These are phyloP conservation scores for Kodamaea ohmeri DNA, from an alignment of 1,139 yeast species.

Conservation along the genomic window DNA sequence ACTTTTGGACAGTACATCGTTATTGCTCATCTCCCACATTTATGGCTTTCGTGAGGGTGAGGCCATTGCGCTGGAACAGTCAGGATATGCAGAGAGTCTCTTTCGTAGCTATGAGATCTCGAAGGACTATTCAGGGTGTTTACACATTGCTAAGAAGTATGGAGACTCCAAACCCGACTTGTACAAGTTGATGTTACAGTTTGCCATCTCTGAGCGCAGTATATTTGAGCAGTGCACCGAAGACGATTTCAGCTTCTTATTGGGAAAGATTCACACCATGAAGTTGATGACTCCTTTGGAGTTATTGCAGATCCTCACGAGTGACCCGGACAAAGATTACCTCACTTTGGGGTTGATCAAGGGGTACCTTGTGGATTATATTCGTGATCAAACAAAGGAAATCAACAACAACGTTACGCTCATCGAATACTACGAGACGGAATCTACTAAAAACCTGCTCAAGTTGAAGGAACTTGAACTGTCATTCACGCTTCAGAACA, in stretches of 20 bases:
- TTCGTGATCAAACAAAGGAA: conserved; percentile 62
- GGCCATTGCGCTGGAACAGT: conserved; percentile 30
- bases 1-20: conserved; percentile 54
- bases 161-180: conserved; percentile 65
- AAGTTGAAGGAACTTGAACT: conserved; percentile 52
- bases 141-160: conserved; percentile 53
- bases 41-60: conserved; percentile 56
- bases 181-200: conserved; percentile 63
- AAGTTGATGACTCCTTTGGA: conserved; percentile 73
- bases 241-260: conserved; percentile 47
- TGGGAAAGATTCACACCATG: conserved; percentile 51
- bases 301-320: conserved; percentile 63
- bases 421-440: conserved; percentile 65
- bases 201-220: conserved; percentile 57
- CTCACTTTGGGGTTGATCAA: conserved; percentile 75
- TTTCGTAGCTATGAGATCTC: conserved; percentile 63
- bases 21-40: conserved; percentile 66
- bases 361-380: conserved; percentile 61
- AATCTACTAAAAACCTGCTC: conserved; percentile 54
- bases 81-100: conserved; percentile 59
- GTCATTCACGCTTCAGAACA: conserved; percentile 64
- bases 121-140: conserved; percentile 56
- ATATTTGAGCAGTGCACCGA: conserved; percentile 55
- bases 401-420: conserved; percentile 67
- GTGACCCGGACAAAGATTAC: conserved; percentile 45